Evolutionary conservation across 2,329 filamentous ascomycete species (phyloP).

Genomic region (Apiospora sp.): DNA sequence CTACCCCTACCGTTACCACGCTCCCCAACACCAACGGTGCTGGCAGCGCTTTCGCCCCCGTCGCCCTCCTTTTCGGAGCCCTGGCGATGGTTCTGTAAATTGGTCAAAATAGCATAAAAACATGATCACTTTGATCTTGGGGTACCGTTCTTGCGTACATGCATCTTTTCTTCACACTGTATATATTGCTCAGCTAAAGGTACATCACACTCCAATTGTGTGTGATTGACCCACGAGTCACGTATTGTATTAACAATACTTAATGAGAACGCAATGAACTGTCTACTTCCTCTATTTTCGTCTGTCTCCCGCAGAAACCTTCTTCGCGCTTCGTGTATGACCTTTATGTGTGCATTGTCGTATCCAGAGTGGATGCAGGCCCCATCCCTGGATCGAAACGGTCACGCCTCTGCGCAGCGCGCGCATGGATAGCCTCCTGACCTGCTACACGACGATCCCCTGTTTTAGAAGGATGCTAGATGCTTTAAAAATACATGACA

Average conservation of each 20-base stretch:
- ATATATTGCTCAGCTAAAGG: slow-evolving; percentile 11
- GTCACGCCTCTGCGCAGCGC: neutral
- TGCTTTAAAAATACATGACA: neutral
- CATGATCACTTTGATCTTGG: neutral
- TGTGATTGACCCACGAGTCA: slow-evolving; percentile 1
- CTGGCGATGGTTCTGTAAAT: slow-evolving; percentile 18
- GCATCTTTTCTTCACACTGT: slow-evolving; percentile 17
- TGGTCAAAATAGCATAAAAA: neutral
- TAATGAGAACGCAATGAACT: slow-evolving; percentile 9
- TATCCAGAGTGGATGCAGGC: neutral
- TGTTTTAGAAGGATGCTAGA: neutral
- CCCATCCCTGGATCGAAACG: neutral
- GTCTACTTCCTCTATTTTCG: neutral
- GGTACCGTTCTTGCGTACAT: slow-evolving; percentile 22
- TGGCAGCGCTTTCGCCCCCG: slow-evolving; percentile 35
- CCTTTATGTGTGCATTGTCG: neutral
- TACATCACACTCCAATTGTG: neutral
- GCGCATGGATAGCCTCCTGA: neutral
- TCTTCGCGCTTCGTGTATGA: neutral
- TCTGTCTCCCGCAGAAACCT: too few relatives aligned
- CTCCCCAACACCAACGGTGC: slow-evolving; percentile 41
- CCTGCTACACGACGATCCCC: neutral
- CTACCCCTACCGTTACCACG: slow-evolving; percentile 25
- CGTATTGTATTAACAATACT: neutral
- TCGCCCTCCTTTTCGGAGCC: slow-evolving; percentile 36